phyloP scores from a whole-genome alignment of 805 yeast species.

The Cyberlindnera saturnus region DNA sequence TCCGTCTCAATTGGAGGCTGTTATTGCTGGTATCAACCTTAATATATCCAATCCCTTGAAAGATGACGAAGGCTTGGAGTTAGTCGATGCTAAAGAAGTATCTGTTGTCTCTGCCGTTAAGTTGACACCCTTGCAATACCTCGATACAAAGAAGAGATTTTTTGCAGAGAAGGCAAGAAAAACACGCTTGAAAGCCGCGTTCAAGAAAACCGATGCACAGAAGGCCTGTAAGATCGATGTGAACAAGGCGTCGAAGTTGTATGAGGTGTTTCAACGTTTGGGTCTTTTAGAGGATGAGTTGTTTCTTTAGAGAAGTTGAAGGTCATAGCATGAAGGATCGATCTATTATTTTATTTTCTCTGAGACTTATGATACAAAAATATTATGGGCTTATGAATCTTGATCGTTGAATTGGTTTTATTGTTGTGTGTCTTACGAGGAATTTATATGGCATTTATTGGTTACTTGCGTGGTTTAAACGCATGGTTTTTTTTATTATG shows the following conservation, averaged over 20 bases:
- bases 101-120: conserved; percentile 13
- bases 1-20: conserved; percentile 4
- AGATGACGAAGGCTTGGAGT: conserved; percentile 1
- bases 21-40: conserved; percentile 9
- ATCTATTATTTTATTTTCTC: background rate
- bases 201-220: conserved; percentile 96
- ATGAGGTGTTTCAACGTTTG: conserved; percentile 83
- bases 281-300: conserved; percentile 85
- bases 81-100: conserved; percentile 9
- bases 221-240: conserved; percentile 97
- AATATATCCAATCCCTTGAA: conserved; percentile 8
- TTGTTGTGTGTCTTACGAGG: background rate
- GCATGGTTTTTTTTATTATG: too few species aligned
- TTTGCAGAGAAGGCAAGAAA: conserved; percentile 87
- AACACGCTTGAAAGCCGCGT: conserved; percentile 61
- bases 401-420: background rate
- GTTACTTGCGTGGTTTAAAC: too few species aligned
- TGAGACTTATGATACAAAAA: background rate
- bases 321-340: too few species aligned
- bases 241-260: conserved; percentile 87
- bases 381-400: background rate
- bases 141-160: conserved; percentile 71
- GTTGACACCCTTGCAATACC: conserved; percentile 18
- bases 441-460: too few species aligned
- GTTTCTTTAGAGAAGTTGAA: conserved; percentile 23